These are phyloP conservation scores for Phytopythium helicoides DNA, from an alignment of 352 stramenopile species.

Conservation along the genomic window DNA sequence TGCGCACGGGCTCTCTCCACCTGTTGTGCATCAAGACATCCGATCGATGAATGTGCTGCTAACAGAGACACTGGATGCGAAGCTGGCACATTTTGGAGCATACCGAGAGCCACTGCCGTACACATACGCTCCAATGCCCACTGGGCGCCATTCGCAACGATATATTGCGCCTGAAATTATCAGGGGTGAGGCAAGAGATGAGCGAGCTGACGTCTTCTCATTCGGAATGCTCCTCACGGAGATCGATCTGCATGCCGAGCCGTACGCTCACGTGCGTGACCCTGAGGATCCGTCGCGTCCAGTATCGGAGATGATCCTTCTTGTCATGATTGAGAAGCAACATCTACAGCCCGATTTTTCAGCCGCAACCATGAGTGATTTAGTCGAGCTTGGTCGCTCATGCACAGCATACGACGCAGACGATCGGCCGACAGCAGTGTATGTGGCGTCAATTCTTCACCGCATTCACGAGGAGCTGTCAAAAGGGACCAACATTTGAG, in stretches of 20 bases:
- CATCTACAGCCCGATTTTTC: conserved; percentile 27
- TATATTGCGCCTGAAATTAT: conserved; percentile 34
- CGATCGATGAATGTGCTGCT: conserved; percentile 9
- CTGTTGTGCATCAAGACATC: too few relatives aligned
- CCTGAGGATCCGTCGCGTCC: background rate
- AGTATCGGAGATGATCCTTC: conserved; percentile 14
- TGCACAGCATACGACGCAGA: conserved; percentile 23
- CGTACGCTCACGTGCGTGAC: conserved; percentile 9
- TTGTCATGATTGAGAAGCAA: conserved; percentile 21
- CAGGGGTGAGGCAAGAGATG: conserved; percentile 13
- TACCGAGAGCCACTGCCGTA: conserved; percentile 10
- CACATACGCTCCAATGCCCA: conserved; percentile 19
- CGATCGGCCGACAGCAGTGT: conserved; percentile 20
- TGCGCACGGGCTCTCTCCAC: too few relatives aligned
- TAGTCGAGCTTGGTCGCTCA: conserved; percentile 16
- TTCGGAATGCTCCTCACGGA: conserved; percentile 27
- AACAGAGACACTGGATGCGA: conserved; percentile 12
- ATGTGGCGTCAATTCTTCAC: conserved; percentile 12
- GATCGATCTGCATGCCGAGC: conserved; percentile 17
- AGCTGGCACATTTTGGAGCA: conserved; percentile 37
- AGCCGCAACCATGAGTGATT: background rate
- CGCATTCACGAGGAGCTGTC: background rate
- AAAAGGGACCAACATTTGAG: too few relatives aligned
- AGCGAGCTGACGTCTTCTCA: conserved; percentile 29
- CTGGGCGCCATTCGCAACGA: conserved; percentile 14